phyloP scores from a whole-genome alignment of 2,329 filamentous ascomycete genomes.

The Alternaria metachromatica region DNA sequence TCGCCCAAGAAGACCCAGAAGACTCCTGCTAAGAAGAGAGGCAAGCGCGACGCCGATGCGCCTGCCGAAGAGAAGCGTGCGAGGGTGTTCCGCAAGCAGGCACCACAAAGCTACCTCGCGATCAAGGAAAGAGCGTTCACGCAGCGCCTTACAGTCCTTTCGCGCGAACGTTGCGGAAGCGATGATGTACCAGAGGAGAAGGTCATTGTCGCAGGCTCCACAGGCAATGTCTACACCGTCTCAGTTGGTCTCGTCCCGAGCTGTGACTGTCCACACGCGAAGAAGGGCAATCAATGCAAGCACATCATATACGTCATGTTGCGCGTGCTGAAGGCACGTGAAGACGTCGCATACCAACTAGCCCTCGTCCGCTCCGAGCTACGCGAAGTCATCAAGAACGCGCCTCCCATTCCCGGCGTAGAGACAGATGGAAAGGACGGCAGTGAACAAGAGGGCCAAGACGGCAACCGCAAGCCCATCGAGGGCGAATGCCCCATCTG shows the following conservation, averaged over 20 bases:
- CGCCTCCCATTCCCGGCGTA: conserved; percentile 58
- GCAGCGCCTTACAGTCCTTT: conserved; percentile 65
- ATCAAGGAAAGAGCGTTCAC: conserved; percentile 58
- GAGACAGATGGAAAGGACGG: conserved; percentile 38
- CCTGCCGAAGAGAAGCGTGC: conserved; percentile 42
- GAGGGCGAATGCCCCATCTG: conserved; percentile 70
- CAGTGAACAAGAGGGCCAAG: conserved; percentile 25
- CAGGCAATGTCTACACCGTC: conserved; percentile 67
- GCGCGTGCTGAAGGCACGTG: conserved; percentile 63
- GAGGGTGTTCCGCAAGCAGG: conserved; percentile 40
- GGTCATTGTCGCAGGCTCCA: conserved; percentile 65
- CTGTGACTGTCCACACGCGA: conserved; percentile 63
- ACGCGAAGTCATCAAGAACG: conserved; percentile 60
- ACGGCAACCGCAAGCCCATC: conserved; percentile 63
- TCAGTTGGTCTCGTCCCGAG: conserved; percentile 59
- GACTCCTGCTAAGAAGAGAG: conserved; percentile 21
- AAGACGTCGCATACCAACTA: conserved; percentile 64
- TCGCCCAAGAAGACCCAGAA: conserved; percentile 22
- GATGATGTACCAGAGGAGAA: conserved; percentile 58
- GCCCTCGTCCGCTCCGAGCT: conserved; percentile 67
- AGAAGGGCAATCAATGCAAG: conserved; percentile 67
- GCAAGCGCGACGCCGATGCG: conserved; percentile 20
- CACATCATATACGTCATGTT: conserved; percentile 68
- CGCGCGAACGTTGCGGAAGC: conserved; percentile 55
- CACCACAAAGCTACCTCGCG: conserved; percentile 56